Evolutionary conservation across 2,329 filamentous ascomycete species (phyloP).

Genomic region (Penicillium hesseltinei): DNA sequence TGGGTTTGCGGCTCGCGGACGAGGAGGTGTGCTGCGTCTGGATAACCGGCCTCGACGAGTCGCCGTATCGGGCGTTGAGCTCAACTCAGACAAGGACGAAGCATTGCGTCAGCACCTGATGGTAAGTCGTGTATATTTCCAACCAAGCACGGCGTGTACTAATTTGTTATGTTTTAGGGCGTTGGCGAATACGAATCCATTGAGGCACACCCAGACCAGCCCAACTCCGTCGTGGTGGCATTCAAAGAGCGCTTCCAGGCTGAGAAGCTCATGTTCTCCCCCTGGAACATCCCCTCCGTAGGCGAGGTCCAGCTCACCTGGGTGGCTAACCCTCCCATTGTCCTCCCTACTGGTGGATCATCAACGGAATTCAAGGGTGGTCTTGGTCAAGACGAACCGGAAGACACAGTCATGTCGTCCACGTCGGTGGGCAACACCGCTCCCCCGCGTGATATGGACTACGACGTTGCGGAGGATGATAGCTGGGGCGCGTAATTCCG

Average conservation of each 20-base stretch:
- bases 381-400: slow-evolving; percentile 26
- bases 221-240: slow-evolving; percentile 43
- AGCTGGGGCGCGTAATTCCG: slow-evolving; percentile 35
- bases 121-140: slow-evolving; percentile 30
- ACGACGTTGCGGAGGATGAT: slow-evolving; percentile 53
- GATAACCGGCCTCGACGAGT: slow-evolving; percentile 59
- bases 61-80: slow-evolving; percentile 50
- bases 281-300: slow-evolving; percentile 50
- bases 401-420: slow-evolving; percentile 35
- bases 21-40: slow-evolving; percentile 54
- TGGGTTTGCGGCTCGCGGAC: slow-evolving; percentile 36
- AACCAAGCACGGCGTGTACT: background rate
- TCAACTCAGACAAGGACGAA: slow-evolving; percentile 53
- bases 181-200: slow-evolving; percentile 49
- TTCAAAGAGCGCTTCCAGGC: slow-evolving; percentile 53
- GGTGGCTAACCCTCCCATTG: slow-evolving; percentile 45
- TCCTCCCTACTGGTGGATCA: slow-evolving; percentile 14
- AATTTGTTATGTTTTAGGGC: slow-evolving; percentile 32
- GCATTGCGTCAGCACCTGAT: slow-evolving; percentile 57
- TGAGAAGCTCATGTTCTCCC: slow-evolving; percentile 53
- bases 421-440: slow-evolving; percentile 12
- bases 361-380: slow-evolving; percentile 25
- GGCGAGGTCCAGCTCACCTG: slow-evolving; percentile 57
- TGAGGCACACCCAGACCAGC: slow-evolving; percentile 40
- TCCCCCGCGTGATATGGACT: slow-evolving; percentile 44